Percentiles rank a stretch among this genome's conserved stretches.
These are phyloP conservation scores for Colletotrichum filicis DNA, from an alignment of 2,329 filamentous ascomycete genomes.

Conservation along the genomic window DNA sequence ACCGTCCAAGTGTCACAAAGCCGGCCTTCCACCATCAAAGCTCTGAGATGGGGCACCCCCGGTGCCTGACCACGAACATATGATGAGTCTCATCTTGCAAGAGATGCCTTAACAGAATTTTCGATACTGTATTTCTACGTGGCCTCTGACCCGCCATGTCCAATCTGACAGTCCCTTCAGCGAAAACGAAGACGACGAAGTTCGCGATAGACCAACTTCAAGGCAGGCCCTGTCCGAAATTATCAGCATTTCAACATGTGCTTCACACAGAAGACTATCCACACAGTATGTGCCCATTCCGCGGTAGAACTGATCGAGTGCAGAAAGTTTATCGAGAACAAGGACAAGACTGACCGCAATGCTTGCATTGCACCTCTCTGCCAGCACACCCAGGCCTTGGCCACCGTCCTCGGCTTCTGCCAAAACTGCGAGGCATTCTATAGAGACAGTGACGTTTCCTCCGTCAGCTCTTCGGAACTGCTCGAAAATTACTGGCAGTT, in stretches of 20 bases:
- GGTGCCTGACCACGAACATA: background rate
- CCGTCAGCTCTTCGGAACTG: background rate
- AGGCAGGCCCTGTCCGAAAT: background rate
- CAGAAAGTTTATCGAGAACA: background rate
- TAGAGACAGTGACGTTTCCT: background rate
- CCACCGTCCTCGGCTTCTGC: constrained; percentile 18
- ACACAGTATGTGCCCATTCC: constrained; percentile 7
- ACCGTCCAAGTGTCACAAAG: background rate
- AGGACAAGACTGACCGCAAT: background rate
- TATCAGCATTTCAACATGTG: background rate
- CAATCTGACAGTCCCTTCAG: background rate
- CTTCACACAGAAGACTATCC: background rate
- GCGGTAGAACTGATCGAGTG: background rate
- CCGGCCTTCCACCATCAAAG: background rate
- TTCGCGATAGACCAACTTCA: background rate
- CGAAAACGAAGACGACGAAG: background rate
- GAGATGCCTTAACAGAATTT: background rate
- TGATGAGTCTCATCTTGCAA: background rate
- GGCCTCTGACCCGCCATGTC: background rate
- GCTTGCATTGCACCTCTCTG: constrained; percentile 12
- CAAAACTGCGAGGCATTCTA: constrained; percentile 6
- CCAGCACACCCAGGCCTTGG: constrained; percentile 11
- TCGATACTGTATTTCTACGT: background rate
- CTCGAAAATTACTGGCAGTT: constrained; percentile 26
- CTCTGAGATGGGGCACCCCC: background rate